Evolutionary conservation across 1,284 basidiomycete species (phyloP).

Genomic region (Trichosporon inkin): DNA sequence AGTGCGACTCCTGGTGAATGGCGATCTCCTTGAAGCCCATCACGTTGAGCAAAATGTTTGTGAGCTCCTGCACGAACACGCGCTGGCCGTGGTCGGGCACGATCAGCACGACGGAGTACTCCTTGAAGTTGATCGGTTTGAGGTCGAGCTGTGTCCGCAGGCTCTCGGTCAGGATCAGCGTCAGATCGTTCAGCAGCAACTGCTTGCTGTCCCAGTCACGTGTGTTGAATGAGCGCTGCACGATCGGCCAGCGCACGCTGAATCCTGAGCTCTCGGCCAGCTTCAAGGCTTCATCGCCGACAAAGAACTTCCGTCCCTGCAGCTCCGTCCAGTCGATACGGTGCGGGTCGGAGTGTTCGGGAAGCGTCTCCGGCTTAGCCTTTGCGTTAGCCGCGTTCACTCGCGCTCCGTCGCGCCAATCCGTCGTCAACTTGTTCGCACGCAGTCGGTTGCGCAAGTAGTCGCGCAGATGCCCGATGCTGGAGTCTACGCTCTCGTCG

Average conservation of each 20-base stretch:
- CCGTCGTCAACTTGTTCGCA: slow-evolving; percentile 77
- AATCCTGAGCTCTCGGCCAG: slow-evolving; percentile 66
- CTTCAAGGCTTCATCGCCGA: slow-evolving; percentile 61
- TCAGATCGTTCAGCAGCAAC: slow-evolving; percentile 70
- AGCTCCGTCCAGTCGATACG: slow-evolving; percentile 72
- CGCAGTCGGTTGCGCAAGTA: slow-evolving; percentile 78
- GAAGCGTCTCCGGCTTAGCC: slow-evolving; percentile 65
- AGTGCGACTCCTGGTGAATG: slow-evolving; percentile 87
- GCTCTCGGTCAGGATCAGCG: slow-evolving; percentile 62
- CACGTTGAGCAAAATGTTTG: slow-evolving; percentile 67
- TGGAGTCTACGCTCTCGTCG: slow-evolving; percentile 61
- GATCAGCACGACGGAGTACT: slow-evolving; percentile 81
- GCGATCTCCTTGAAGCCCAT: slow-evolving; percentile 91
- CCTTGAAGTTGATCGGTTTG: slow-evolving; percentile 59
- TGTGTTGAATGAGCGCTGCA: slow-evolving; percentile 70
- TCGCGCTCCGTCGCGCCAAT: slow-evolving; percentile 66
- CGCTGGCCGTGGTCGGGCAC: slow-evolving; percentile 90
- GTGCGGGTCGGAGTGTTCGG: slow-evolving; percentile 73
- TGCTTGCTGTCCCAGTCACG: slow-evolving; percentile 67
- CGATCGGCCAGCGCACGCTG: slow-evolving; percentile 70
- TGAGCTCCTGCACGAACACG: slow-evolving; percentile 73
- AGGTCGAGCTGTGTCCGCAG: slow-evolving; percentile 65
- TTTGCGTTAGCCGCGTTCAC: slow-evolving; percentile 61
- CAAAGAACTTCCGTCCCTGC: slow-evolving; percentile 31
- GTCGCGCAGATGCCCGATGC: slow-evolving; percentile 65